Evolutionary conservation across 2,329 filamentous ascomycete genomes (phyloP), one percentile per base, ranked within the genome.

Genomic region (Phaeosphaeriaceae sp.): DNA sequence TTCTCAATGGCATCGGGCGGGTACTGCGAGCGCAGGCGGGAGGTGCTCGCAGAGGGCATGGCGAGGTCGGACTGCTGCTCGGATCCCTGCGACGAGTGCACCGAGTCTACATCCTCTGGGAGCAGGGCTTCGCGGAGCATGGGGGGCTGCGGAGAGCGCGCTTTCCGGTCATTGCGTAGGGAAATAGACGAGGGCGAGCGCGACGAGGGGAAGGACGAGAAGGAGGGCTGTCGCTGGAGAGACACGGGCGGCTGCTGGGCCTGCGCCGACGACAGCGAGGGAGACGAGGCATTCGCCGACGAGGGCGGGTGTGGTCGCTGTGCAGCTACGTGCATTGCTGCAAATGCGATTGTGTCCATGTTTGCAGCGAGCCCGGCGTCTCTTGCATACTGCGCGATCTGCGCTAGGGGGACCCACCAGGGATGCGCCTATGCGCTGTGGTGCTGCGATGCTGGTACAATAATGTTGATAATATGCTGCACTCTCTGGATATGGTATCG

Each of bases 1-100:
- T 95, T 96, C 76, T 98, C 81, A 55, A 77, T 68, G 50, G 77
- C 77, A 60, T 80, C 74, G 51, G 76, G 69, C 20, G 82, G 82
- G 62, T 84, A 84, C 62, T 84, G 82, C 40, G 81, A 81, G 56
- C 78, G 79, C 59, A 82, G 72, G 53, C 65, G 71, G 56, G 56
- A 53, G 48, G 27, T 52, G 19, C 57, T 33, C 36, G 52, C 44
- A 40, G 40, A n/a, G 0, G 53, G 13, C 52, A 53, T 41, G 17
- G 51, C 53, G 15, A 51, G 52, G 24, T 51, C 45, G 10, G 62
- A 61, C 7, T 68, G 66, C 22, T 69, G 63, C 4, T 71, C 70
- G 24, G 74, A 76, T 44, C 60, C 56, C 53, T 47, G 68, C 22
- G 72, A 73, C 44, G 71, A 73, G 55, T 63, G 60, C 49, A 64